Evolutionary conservation across 768 basidiomycete species (phyloP).

Genomic region (Mycena vitilis): DNA sequence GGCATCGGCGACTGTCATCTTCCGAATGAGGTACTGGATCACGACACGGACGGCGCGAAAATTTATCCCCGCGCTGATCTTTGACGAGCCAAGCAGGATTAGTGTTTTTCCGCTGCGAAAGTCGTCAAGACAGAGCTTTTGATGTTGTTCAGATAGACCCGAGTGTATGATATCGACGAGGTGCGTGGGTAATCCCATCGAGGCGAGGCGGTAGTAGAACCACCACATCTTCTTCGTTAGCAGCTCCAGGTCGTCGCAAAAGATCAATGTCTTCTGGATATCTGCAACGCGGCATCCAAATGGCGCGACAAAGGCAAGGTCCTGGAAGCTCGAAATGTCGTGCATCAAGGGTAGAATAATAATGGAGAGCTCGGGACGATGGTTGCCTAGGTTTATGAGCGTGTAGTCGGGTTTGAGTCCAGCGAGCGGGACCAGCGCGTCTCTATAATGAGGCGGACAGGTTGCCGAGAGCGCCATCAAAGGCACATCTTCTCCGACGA

Average conservation of each 20-base stretch:
- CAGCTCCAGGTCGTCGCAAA: constrained; percentile 27
- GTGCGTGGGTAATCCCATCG: constrained; percentile 21
- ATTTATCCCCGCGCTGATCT: no score
- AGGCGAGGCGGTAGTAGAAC: constrained; percentile 14
- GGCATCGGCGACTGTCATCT: no score
- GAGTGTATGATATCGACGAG: constrained; percentile 39
- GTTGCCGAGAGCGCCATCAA: constrained; percentile 36
- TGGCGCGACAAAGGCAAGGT: constrained; percentile 39
- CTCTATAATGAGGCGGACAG: constrained; percentile 30
- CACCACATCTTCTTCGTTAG: constrained; percentile 42
- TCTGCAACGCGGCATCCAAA: background rate
- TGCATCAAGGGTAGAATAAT: constrained; percentile 33
- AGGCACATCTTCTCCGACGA: constrained; percentile 25
- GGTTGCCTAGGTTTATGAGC: constrained; percentile 38
- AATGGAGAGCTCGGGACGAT: constrained; percentile 37
- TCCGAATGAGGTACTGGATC: no score
- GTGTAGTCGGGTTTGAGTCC: constrained; percentile 32
- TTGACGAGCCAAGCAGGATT: background rate
- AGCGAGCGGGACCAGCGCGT: constrained; percentile 26
- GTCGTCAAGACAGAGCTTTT: constrained; percentile 30
- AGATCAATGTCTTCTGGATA: constrained; percentile 26
- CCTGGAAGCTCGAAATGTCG: constrained; percentile 33
- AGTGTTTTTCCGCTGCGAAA: constrained; percentile 31
- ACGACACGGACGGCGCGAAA: constrained; percentile 32
- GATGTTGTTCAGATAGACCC: constrained; percentile 37